Base-by-base conservation (phyloP, 2,329 filamentous ascomycete species). In the Colletotrichum horii region DNA sequence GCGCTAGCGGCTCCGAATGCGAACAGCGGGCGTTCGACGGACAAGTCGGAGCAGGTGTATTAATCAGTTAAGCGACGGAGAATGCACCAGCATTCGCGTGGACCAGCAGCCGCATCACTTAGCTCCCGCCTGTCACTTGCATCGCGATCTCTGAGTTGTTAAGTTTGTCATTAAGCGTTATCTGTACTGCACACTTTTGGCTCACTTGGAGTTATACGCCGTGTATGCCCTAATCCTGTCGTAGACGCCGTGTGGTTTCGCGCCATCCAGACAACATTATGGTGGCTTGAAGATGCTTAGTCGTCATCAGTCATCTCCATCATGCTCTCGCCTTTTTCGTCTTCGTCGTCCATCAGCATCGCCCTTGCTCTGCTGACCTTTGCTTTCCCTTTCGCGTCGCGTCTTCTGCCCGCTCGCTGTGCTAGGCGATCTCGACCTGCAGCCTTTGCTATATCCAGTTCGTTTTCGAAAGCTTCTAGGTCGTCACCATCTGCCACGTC, bases 231-330 rank as follows among this genome's bases (percentile, higher is more conserved):
- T 61, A 61, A 48, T 65, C 64, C 56, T 62, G 22, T 28, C 34
- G n/a, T 64, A 60, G 58, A 74, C 36, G 72, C 67, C 48, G 14
- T 61, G 24, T 61, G 26, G 16, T 60, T 38, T 22, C 8, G 52
- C 28, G 48, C 66, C 43, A 43, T 69, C 56, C 38, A 74, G 30
- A 66, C 60, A 60, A 70, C 12, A 66, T 56, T 32, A 48, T 66
- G 52, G 64, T 60, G 38, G 48, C 34, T 64, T 30, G 43, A 61
- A 22, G 38, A 9, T 48, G 60, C 48, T 74, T 80, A 83, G 70
- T 91, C 89, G 70, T 89, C 89, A 79, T 92, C 90, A 74, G 88
- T 89, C 85, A 90, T 85, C 58, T 90, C 90, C 84, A 92, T 88
- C 83, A 90, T 87, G 77, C 86, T 88, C 73, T 88, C 87, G 8